Conservation (phyloP, 129 eudicot species). For the Flaveria trinervia region DNA sequence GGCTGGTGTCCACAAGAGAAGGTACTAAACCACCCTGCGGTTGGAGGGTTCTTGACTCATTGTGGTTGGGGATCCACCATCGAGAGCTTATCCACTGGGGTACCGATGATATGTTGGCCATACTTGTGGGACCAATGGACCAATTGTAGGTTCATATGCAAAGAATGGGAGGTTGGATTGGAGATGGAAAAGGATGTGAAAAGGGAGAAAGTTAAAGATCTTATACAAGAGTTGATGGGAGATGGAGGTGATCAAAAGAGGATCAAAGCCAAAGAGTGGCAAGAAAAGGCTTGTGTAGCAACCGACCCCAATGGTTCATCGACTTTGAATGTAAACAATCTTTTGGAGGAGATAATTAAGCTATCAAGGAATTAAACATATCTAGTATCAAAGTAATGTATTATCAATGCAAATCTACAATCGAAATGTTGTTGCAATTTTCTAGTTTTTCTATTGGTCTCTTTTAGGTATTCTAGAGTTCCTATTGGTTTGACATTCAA, state of each 20-base stretch:
- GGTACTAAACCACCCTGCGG: conserved; percentile 21
- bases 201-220: conserved; percentile 7
- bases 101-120: conserved; percentile 29
- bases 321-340: background rate
- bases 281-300: background rate
- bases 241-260: background rate
- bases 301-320: background rate
- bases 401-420: no score
- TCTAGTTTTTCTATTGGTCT: no score
- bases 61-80: conserved; percentile 29
- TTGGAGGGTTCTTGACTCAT: conserved; percentile 28
- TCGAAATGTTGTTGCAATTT: no score
- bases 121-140: conserved; percentile 8
- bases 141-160: conserved; percentile 22
- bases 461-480: no score
- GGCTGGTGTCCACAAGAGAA: conserved; percentile 28
- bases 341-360: background rate
- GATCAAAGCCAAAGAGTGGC: conserved; percentile 1
- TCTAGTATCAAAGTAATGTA: no score
- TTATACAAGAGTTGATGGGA: conserved; percentile 11
- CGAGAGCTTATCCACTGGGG: conserved; percentile 27
- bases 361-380: background rate
- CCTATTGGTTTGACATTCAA: no score
- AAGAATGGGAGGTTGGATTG: conserved; percentile 21
- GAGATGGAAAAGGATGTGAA: conserved; percentile 19